Evolutionary conservation across 805 yeast species (phyloP).

Genomic region (Isabelozyma gotoi): DNA sequence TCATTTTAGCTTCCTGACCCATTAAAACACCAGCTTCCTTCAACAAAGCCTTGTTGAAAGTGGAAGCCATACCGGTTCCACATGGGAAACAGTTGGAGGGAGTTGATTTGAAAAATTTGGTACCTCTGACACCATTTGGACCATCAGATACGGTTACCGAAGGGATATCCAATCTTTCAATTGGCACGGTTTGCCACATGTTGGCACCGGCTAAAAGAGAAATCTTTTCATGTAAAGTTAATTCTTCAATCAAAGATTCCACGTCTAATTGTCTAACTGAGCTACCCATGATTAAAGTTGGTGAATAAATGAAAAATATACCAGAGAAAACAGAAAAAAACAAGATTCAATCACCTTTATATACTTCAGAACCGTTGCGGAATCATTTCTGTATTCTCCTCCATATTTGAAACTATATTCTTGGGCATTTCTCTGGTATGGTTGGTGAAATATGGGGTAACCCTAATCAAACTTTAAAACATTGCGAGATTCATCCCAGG

Average conservation of each 20-base stretch:
- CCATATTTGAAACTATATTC: no score
- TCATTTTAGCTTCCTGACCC: conserved; percentile 54
- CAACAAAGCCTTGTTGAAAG: conserved; percentile 52
- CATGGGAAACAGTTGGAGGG: conserved; percentile 62
- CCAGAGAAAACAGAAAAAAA: neutral
- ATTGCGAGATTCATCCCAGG: no score
- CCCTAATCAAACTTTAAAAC: no score
- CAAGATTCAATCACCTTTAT: no score
- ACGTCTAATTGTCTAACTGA: conserved; percentile 20
- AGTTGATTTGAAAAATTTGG: conserved; percentile 49
- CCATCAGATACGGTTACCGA: conserved; percentile 54
- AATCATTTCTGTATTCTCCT: no score
- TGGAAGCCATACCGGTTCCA: conserved; percentile 60
- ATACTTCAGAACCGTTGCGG: no score
- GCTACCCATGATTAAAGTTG: neutral
- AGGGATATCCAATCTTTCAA: conserved; percentile 44
- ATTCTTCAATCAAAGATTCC: conserved; percentile 25
- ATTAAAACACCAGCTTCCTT: conserved; percentile 50
- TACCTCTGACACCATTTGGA: conserved; percentile 65
- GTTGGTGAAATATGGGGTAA: no score
- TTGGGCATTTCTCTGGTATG: no score
- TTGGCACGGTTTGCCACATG: conserved; percentile 50
- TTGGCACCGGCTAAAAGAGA: conserved; percentile 41
- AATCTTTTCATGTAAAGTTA: conserved; percentile 35
- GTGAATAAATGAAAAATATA: no score